phyloP scores from a whole-genome alignment of 2,329 filamentous ascomycete species.

The Aspergillus viridinutans region DNA sequence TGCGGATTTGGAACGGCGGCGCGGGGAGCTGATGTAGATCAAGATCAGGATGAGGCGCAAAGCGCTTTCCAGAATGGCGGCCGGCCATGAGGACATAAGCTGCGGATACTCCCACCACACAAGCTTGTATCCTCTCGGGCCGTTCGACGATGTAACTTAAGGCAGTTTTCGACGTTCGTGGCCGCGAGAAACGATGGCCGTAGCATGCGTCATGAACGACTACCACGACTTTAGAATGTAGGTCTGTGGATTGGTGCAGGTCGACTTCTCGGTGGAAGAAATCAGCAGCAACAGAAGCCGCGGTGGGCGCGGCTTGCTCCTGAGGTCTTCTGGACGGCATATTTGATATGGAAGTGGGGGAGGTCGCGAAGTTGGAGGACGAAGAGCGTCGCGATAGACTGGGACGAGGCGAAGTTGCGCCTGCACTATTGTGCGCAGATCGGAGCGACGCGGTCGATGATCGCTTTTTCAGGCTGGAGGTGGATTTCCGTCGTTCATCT shows the following conservation, averaged over 20 bases:
- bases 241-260: conserved; percentile 50
- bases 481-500: conserved; percentile 35
- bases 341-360: conserved; percentile 19
- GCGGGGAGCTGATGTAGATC: conserved; percentile 53
- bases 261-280: conserved; percentile 69
- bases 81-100: conserved; percentile 90
- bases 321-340: conserved; percentile 27
- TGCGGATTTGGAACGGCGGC: conserved; percentile 79
- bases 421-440: conserved; percentile 26
- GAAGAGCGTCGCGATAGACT: conserved; percentile 34
- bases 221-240: conserved; percentile 64
- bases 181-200: conserved; percentile 84
- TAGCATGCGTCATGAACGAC: conserved; percentile 92
- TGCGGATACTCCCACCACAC: conserved; percentile 72
- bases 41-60: conserved; percentile 62
- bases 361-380: conserved; percentile 25
- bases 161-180: conserved; percentile 66
- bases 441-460: conserved; percentile 36
- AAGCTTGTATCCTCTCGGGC: conserved; percentile 83
- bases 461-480: conserved; percentile 35
- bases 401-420: conserved; percentile 25
- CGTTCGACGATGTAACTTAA: conserved; percentile 85
- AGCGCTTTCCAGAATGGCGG: conserved; percentile 66
- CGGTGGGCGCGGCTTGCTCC: conserved; percentile 38
- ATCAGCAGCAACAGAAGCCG: conserved; percentile 58